Evolutionary conservation across 2,329 filamentous ascomycete genomes (phyloP).

Genomic region (Sphaerulina musiva): DNA sequence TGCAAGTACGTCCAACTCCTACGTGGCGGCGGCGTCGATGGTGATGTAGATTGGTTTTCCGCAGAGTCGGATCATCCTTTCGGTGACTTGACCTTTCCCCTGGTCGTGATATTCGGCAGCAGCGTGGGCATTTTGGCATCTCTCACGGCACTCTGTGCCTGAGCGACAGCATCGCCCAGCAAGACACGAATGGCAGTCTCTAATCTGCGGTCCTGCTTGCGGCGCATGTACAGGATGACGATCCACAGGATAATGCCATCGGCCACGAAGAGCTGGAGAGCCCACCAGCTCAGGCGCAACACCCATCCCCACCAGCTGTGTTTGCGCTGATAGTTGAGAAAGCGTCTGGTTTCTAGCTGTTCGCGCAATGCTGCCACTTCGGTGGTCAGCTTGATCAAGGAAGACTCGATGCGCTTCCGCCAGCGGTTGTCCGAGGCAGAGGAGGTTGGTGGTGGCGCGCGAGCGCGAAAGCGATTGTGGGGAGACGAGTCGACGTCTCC

Average conservation of each 20-base stretch:
- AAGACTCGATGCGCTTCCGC: conserved; percentile 75
- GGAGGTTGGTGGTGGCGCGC: conserved; percentile 8
- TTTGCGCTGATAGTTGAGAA: conserved; percentile 61
- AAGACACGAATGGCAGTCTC: conserved; percentile 67
- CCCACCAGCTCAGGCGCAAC: conserved; percentile 61
- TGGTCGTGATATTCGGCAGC: conserved; percentile 23
- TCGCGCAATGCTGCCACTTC: conserved; percentile 89
- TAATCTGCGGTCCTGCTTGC: conserved; percentile 61
- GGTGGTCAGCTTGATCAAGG: conserved; percentile 80
- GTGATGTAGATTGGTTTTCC: too few species aligned
- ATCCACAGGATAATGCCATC: conserved; percentile 62
- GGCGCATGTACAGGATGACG: conserved; percentile 65
- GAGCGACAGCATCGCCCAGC: conserved; percentile 44
- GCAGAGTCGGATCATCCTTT: conserved; percentile 2
- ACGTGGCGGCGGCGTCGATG: too few species aligned
- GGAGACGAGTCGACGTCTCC: conserved; percentile 4
- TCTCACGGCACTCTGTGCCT: conserved; percentile 31
- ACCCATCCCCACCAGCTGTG: conserved; percentile 63
- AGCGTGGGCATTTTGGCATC: conserved; percentile 33
- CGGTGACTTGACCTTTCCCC: conserved; percentile 6
- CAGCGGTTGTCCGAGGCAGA: conserved; percentile 51
- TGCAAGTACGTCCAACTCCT: too few species aligned
- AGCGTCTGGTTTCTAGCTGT: conserved; percentile 71
- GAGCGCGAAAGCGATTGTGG: conserved; percentile 12
- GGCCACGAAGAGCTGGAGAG: conserved; percentile 65